Evolutionary conservation across 2,329 filamentous ascomycete species (phyloP).

Genomic region (Fusarium mangiferae): DNA sequence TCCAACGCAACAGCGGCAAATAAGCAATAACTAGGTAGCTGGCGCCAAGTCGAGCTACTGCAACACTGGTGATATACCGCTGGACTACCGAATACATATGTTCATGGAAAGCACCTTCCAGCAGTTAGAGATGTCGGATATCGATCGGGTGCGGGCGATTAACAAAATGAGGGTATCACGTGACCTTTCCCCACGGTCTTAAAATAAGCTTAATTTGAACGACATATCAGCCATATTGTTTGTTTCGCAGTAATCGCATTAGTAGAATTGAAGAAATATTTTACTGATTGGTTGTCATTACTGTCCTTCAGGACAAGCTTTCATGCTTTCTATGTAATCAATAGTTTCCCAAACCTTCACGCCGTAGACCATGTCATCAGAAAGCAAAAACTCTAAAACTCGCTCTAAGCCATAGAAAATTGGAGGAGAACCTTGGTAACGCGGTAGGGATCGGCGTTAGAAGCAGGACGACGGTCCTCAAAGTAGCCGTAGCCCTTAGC

Average conservation of each 20-base stretch:
- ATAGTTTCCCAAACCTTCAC: slow-evolving; percentile 25
- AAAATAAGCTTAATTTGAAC: neutral
- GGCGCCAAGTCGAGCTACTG: neutral
- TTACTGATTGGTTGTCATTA: slow-evolving; percentile 24
- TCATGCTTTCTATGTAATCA: slow-evolving; percentile 33
- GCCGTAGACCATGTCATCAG: slow-evolving; percentile 9
- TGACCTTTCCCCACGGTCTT: neutral
- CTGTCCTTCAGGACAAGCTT: neutral
- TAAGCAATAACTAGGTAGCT: too few relatives aligned
- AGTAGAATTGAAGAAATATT: neutral
- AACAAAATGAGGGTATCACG: neutral
- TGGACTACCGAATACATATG: neutral
- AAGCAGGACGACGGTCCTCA: slow-evolving; percentile 84
- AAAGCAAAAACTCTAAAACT: neutral
- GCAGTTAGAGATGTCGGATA: too few relatives aligned
- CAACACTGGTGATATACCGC: neutral
- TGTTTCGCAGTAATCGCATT: neutral
- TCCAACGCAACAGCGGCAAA: too few relatives aligned
- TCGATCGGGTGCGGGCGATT: too few relatives aligned
- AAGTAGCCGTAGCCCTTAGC: slow-evolving; percentile 96
- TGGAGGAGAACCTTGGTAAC: slow-evolving; percentile 74
- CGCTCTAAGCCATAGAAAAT: slow-evolving; percentile 35
- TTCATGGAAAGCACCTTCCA: neutral
- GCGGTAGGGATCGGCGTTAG: slow-evolving; percentile 89
- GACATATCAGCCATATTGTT: neutral